These are phyloP conservation scores for Dioszegia hungarica DNA, from an alignment of 768 basidiomycete genomes.

Conservation along the genomic window DNA sequence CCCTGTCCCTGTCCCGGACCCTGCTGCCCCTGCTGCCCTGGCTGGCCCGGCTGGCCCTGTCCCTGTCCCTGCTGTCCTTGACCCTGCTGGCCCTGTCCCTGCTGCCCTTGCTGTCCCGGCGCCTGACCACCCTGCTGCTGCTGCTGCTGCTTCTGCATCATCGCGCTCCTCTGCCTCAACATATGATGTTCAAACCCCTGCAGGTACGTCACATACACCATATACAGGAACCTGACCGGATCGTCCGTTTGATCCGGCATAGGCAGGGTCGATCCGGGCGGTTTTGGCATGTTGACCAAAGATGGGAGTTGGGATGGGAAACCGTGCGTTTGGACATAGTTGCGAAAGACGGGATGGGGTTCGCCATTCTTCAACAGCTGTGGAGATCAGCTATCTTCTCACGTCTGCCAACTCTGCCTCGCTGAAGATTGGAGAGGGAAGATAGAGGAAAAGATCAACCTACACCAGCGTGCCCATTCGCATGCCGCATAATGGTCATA, in stretches of 20 bases:
- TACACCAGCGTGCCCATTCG: constrained; percentile 20
- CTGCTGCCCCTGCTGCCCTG: no score
- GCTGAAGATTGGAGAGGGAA: no score
- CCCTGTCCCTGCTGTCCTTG: not conserved
- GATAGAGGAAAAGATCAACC: constrained; percentile 13
- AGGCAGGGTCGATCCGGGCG: constrained; percentile 8
- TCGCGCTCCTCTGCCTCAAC: constrained; percentile 7
- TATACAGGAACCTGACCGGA: constrained; percentile 27
- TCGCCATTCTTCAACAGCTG: constrained; percentile 3
- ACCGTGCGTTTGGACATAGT: not conserved
- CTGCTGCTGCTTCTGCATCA: not conserved
- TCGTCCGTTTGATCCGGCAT: constrained; percentile 15
- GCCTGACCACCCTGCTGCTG: not conserved
- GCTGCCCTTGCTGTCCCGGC: not conserved
- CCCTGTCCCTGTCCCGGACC: not conserved
- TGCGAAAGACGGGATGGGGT: not conserved
- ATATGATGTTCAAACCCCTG: constrained; percentile 34
- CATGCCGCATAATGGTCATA: constrained; percentile 25
- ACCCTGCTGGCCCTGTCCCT: not conserved
- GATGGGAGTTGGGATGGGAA: constrained; percentile 31
- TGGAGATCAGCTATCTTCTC: not conserved
- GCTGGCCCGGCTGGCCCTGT: no score
- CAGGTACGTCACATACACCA: constrained; percentile 26
- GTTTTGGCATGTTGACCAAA: constrained; percentile 14
- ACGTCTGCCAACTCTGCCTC: not conserved